Percentiles rank a stretch among this genome's conserved stretches.
These are phyloP conservation scores for Xylaria sp. DNA, from an alignment of 2,329 filamentous ascomycete genomes.

Conservation along the genomic window DNA sequence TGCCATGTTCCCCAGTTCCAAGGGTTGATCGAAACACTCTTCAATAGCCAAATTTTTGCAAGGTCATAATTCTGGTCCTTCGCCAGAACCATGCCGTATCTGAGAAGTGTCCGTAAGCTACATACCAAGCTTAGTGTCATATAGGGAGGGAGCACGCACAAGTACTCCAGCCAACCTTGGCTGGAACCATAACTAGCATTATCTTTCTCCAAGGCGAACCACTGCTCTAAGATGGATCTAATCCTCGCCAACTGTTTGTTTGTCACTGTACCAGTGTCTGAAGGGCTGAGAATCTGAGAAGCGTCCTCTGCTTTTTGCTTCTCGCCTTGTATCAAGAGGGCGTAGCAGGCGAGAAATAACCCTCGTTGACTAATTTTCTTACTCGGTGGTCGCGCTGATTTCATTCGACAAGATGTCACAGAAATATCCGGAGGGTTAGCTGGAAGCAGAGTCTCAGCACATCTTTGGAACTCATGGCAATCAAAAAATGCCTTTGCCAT, in stretches of 20 bases:
- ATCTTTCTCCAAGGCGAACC: background rate
- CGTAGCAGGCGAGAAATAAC: conserved; percentile 18
- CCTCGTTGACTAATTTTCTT: conserved; percentile 18
- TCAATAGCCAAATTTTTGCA: conserved; percentile 9
- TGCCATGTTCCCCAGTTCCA: conserved; percentile 20
- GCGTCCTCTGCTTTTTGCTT: conserved; percentile 17
- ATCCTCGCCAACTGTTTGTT: conserved; percentile 8
- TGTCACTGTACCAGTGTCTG: background rate
- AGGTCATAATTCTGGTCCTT: conserved; percentile 4
- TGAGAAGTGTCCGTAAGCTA: background rate
- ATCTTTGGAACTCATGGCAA: conserved; percentile 24
- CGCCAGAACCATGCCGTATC: conserved; percentile 15
- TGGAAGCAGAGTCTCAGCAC: conserved; percentile 18
- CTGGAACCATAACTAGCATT: background rate
- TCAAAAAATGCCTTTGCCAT: conserved; percentile 24
- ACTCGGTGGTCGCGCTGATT: background rate
- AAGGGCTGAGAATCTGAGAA: background rate
- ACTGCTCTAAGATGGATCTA: conserved; percentile 10
- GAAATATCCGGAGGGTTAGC: background rate
- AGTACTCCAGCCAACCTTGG: conserved; percentile 17
- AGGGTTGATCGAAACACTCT: conserved; percentile 14
- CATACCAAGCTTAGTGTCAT: background rate
- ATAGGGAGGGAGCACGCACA: conserved; percentile 2
- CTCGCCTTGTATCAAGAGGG: conserved; percentile 15
- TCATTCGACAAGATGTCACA: too few relatives aligned